These are phyloP conservation scores for Geotrichum reessii DNA, from an alignment of 1,139 yeast species.

Conservation along the genomic window DNA sequence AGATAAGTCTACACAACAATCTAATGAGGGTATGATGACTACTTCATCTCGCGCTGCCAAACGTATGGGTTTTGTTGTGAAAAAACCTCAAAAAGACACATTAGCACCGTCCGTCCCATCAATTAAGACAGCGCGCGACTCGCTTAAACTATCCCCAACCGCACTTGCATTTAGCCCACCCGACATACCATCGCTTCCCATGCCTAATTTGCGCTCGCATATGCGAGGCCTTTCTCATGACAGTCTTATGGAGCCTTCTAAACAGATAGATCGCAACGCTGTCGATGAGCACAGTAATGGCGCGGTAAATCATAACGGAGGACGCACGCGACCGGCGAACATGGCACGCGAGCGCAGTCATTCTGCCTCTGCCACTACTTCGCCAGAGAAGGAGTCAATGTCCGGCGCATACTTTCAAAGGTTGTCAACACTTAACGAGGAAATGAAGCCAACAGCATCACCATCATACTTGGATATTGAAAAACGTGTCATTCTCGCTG, in stretches of 20 bases:
- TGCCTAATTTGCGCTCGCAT: conserved; percentile 11
- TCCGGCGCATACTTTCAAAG: conserved; percentile 62
- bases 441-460: conserved; percentile 17
- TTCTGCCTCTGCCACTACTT: conserved; percentile 19
- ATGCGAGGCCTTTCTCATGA: conserved; percentile 26
- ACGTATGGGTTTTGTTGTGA: conserved; percentile 32
- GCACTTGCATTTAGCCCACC: background rate
- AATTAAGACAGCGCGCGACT: conserved; percentile 13
- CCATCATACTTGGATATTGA: conserved; percentile 16
- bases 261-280: conserved; percentile 3
- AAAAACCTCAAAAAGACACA: conserved; percentile 20
- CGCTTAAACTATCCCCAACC: conserved; percentile 10
- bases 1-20: background rate
- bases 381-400: conserved; percentile 32
- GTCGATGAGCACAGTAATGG: conserved; percentile 5
- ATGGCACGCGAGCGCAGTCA: conserved; percentile 18
- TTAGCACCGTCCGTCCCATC: conserved; percentile 1
- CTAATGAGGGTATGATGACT: conserved; percentile 19
- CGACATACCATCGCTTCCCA: background rate
- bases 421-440: conserved; percentile 54
- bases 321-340: background rate
- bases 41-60: conserved; percentile 46
- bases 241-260: conserved; percentile 19
- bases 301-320: background rate
- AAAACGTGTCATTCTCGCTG: conserved; percentile 31